Conservation (phyloP, 257 asterid genomes). For the Jasminum sambac region DNA sequence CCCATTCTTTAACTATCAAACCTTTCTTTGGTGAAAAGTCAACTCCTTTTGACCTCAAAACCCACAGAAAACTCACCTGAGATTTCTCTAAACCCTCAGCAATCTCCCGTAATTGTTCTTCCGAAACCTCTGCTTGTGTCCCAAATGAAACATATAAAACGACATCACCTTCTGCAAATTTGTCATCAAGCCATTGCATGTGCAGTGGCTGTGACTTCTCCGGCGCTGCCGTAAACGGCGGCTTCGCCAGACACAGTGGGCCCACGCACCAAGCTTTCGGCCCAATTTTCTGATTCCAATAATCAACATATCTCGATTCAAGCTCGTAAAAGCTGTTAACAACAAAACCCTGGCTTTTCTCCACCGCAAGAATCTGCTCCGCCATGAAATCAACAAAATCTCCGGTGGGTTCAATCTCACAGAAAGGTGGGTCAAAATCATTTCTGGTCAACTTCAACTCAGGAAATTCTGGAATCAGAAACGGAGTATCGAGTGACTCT, state of each 20-base stretch:
- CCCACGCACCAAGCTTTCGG: slow-evolving; percentile 62
- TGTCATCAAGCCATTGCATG: slow-evolving; percentile 47
- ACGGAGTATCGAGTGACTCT: slow-evolving; percentile 38
- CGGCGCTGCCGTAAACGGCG: background rate
- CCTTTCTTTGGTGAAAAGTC: slow-evolving; percentile 30
- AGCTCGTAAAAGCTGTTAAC: slow-evolving; percentile 54
- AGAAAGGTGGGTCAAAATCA: slow-evolving; percentile 54
- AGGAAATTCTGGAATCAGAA: slow-evolving; percentile 45
- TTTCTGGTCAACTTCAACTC: slow-evolving; percentile 45
- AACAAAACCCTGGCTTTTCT: slow-evolving; percentile 50
- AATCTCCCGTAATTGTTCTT: slow-evolving; percentile 52
- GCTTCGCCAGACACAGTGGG: slow-evolving; percentile 52
- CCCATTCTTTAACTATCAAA: slow-evolving; percentile 56
- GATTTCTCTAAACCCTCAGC: slow-evolving; percentile 57
- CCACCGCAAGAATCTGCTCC: slow-evolving; percentile 36
- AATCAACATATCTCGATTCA: slow-evolving; percentile 46
- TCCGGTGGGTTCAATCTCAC: slow-evolving; percentile 53
- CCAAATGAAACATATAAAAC: slow-evolving; percentile 80
- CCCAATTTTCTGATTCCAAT: slow-evolving; percentile 45
- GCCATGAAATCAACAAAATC: slow-evolving; percentile 45
- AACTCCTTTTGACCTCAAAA: slow-evolving; percentile 20
- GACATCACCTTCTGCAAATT: slow-evolving; percentile 22
- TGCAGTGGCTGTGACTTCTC: slow-evolving; percentile 30
- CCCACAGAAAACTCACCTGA: slow-evolving; percentile 61
- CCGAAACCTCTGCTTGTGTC: slow-evolving; percentile 59